A percentile compares a stretch with the other conserved stretches of the same genome.
phyloP scores from a whole-genome alignment of 192 early-diverging fungal species.

The Coemansia sp. region DNA sequence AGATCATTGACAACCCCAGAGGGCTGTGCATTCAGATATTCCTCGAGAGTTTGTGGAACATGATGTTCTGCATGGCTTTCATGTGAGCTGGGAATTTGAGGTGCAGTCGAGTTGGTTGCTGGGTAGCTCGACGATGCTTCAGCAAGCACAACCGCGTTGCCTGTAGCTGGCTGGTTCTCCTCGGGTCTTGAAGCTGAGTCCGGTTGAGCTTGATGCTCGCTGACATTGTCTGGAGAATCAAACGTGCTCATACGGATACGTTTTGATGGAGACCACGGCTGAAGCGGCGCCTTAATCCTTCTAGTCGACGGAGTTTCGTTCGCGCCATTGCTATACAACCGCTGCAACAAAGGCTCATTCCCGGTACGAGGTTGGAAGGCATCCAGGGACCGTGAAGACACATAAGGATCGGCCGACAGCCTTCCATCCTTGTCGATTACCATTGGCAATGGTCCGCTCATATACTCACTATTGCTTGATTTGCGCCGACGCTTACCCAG shows the following conservation, averaged over 20 bases:
- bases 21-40: neutral
- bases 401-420: slow-evolving; percentile 2
- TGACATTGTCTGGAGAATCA: slow-evolving; percentile 15
- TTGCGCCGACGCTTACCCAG: slow-evolving; percentile 48
- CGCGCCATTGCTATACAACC: slow-evolving; percentile 3
- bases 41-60: slow-evolving; percentile 21
- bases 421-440: slow-evolving; percentile 12
- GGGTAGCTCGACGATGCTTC: slow-evolving; percentile 19
- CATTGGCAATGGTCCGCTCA: slow-evolving; percentile 21
- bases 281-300: neutral
- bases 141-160: slow-evolving; percentile 3
- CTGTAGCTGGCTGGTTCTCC: no score
- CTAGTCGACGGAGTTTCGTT: neutral
- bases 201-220: neutral
- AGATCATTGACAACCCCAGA: neutral
- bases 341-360: neutral
- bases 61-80: neutral
- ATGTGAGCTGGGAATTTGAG: neutral
- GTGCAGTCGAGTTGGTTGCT: slow-evolving; percentile 6
- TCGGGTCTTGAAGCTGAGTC: neutral
- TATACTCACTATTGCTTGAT: slow-evolving; percentile 16
- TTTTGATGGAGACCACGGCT: slow-evolving; percentile 32
- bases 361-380: neutral
- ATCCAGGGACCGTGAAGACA: neutral
- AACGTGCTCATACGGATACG: slow-evolving; percentile 34